Conservation (phyloP, 352 stramenopile species). For the Globisporangium middletonii region DNA sequence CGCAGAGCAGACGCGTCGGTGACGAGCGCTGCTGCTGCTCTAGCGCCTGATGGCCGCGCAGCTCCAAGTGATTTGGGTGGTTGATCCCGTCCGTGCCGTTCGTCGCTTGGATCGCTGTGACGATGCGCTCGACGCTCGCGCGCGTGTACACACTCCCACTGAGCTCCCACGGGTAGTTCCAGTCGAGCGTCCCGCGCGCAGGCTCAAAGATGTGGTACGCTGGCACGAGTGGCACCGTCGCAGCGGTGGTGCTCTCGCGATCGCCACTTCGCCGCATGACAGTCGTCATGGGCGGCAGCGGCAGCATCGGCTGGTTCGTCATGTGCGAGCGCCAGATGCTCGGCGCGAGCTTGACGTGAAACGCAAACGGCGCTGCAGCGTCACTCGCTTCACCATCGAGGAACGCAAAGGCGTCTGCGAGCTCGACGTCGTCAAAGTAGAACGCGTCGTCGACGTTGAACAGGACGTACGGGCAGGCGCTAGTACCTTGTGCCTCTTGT, state of each 20-base stretch:
- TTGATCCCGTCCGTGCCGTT: constrained; percentile 28
- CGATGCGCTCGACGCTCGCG: constrained; percentile 23
- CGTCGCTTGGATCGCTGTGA: constrained; percentile 21
- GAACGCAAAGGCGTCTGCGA: constrained; percentile 24
- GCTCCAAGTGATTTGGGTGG: constrained; percentile 61
- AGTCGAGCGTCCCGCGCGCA: constrained; percentile 47
- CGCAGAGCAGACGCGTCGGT: constrained; percentile 28
- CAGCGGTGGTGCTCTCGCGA: too few species aligned
- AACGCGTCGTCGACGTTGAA: constrained; percentile 63
- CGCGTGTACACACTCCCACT: constrained; percentile 72
- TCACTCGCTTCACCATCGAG: constrained; percentile 1
- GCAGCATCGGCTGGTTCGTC: constrained; percentile 40
- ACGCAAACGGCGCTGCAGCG: constrained; percentile 35
- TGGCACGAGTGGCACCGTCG: constrained; percentile 1
- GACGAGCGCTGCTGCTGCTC: constrained; percentile 2
- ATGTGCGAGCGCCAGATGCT: constrained; percentile 76
- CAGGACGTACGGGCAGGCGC: constrained; percentile 19
- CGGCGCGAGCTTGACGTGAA: constrained; percentile 71
- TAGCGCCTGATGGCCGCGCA: constrained; percentile 48
- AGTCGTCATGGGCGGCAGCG: constrained; percentile 27
- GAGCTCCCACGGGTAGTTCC: constrained; percentile 85
- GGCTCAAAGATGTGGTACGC: constrained; percentile 40
- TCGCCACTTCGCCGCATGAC: neutral
- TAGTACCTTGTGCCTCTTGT: neutral
- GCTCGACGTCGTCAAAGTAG: constrained; percentile 43